These are phyloP conservation scores for Penicillium parvum DNA, from an alignment of 495 filamentous ascomycete species.

Conservation along the genomic window DNA sequence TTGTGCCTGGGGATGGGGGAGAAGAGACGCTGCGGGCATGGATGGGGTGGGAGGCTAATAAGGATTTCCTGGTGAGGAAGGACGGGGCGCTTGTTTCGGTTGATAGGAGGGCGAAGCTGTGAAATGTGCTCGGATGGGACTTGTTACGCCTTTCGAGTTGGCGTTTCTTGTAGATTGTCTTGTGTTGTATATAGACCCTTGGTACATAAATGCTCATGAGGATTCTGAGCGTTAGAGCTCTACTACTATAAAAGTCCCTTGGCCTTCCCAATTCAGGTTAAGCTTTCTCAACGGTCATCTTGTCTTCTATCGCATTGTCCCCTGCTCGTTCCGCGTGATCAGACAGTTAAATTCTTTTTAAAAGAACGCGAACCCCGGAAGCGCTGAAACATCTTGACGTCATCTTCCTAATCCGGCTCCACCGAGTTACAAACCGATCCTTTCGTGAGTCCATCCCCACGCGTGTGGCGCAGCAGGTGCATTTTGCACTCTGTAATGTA, in stretches of 20 bases:
- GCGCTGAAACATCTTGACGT: conserved; percentile 25
- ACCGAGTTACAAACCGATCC: conserved; percentile 12
- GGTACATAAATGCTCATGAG: too few species aligned
- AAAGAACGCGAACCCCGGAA: conserved; percentile 3
- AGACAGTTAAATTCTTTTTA: conserved; percentile 5
- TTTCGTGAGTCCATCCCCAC: too few species aligned
- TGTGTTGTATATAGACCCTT: conserved; percentile 1
- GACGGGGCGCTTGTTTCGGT: conserved; percentile 50
- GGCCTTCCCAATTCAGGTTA: too few species aligned
- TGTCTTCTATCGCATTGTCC: too few species aligned
- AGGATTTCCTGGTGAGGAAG: conserved; percentile 59
- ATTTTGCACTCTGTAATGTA: neutral
- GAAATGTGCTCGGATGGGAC: conserved; percentile 6
- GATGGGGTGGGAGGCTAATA: conserved; percentile 72
- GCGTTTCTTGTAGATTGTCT: neutral
- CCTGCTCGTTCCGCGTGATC: too few species aligned
- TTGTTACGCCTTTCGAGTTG: too few species aligned
- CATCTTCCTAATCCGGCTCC: conserved; percentile 12
- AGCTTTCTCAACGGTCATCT: too few species aligned
- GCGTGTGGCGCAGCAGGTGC: conserved; percentile 14
- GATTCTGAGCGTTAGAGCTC: too few species aligned
- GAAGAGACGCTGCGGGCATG: conserved; percentile 65
- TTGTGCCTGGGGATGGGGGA: conserved; percentile 67
- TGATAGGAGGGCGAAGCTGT: conserved; percentile 46
- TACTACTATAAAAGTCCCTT: too few species aligned